Evolutionary conservation across 1,139 yeast genomes (phyloP).

Genomic region (Saccharomycopsis hybrid): DNA sequence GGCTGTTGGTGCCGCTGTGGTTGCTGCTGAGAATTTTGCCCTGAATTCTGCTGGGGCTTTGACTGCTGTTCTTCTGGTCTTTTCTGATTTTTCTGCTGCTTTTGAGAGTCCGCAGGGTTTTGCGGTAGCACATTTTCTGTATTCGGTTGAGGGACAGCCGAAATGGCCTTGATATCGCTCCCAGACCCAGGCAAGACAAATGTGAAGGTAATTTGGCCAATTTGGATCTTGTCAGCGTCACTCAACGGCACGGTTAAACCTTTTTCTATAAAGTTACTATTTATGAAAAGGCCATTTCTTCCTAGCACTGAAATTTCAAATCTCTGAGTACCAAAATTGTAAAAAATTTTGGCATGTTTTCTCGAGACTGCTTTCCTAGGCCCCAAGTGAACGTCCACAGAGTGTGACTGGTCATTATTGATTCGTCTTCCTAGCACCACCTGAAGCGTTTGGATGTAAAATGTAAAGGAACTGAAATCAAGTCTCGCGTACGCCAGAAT

Average conservation of each 20-base stretch:
- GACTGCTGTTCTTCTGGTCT: background rate
- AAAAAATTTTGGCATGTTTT: constrained; percentile 78
- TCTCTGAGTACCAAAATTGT: constrained; percentile 64
- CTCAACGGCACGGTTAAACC: constrained; percentile 38
- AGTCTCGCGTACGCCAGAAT: constrained; percentile 92
- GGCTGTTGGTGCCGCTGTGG: background rate
- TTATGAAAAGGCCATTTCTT: constrained; percentile 89
- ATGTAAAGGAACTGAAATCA: constrained; percentile 87
- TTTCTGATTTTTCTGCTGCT: background rate
- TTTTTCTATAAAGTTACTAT: constrained; percentile 51
- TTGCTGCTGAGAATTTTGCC: background rate
- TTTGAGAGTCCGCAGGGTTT: background rate
- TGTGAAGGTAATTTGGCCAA: constrained; percentile 84
- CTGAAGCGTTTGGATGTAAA: constrained; percentile 92
- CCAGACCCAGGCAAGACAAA: constrained; percentile 60
- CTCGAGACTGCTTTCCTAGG: constrained; percentile 97
- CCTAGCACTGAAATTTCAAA: constrained; percentile 88
- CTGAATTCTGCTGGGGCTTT: background rate
- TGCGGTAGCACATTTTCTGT: background rate
- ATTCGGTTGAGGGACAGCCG: background rate
- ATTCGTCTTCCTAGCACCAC: constrained; percentile 87
- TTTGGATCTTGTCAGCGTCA: constrained; percentile 80
- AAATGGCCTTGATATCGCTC: no score
- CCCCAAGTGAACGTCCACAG: constrained; percentile 86
- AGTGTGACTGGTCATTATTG: constrained; percentile 55